phyloP scores from a whole-genome alignment of 306 rosid species.

The Malus domestica region ASM211411v1 NC_041803.1:6756001-6756500 shows the following conservation, averaged over 20 bases:
- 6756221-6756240: background rate
- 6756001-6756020: background rate
- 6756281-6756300: background rate
- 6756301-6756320: background rate
- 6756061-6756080: too few relatives aligned
- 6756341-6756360: background rate
- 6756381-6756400: too few relatives aligned
- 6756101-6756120: background rate
- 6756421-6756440: too few relatives aligned
- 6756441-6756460: rapidly evolving
- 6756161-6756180: background rate
- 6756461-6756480: too few relatives aligned
- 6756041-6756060: too few relatives aligned
- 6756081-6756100: background rate
- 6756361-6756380: background rate
- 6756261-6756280: background rate
- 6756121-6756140: background rate
- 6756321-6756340: too few relatives aligned
- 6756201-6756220: background rate
- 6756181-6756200: background rate
- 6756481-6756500: background rate
- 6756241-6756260: background rate
- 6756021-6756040: background rate
- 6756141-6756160: background rate
- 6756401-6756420: too few relatives aligned